These are phyloP conservation scores for Pythium sp. DNA, from an alignment of 352 stramenopile species.

Conservation along the genomic window DNA sequence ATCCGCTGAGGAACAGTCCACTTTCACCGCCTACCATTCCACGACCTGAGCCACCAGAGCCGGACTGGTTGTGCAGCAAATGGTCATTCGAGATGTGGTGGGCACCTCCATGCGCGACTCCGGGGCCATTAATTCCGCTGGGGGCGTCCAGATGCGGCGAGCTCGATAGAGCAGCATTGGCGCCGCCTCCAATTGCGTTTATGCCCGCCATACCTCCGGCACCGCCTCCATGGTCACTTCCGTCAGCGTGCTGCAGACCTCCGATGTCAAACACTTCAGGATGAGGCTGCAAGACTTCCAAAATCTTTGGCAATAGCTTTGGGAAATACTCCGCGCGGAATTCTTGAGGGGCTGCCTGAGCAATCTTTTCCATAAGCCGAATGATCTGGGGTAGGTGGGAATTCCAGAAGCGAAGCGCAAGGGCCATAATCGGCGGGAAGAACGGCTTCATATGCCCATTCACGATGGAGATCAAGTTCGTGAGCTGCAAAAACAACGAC, in stretches of 20 bases:
- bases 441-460: conserved; percentile 96
- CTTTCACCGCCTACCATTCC: conserved; percentile 5
- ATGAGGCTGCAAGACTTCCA: conserved; percentile 82
- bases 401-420: conserved; percentile 96
- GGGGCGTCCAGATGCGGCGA: conserved; percentile 6
- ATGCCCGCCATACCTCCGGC: conserved; percentile 12
- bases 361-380: conserved; percentile 92
- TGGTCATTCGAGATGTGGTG: conserved; percentile 19
- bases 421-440: conserved; percentile 95
- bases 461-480: conserved; percentile 95
- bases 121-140: background rate
- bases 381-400: conserved; percentile 95
- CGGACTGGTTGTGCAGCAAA: conserved; percentile 3
- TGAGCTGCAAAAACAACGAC: conserved; percentile 96
- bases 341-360: conserved; percentile 62
- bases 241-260: conserved; percentile 30
- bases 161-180: background rate
- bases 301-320: conserved; percentile 83
- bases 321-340: conserved; percentile 88
- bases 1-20: conserved; percentile 27
- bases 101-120: conserved; percentile 4
- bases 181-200: background rate
- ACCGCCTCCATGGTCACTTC: conserved; percentile 22
- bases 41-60: background rate
- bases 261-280: conserved; percentile 66